Base-by-base conservation (phyloP, 2,329 filamentous ascomycete species). In the Fusarium compactum region DNA sequence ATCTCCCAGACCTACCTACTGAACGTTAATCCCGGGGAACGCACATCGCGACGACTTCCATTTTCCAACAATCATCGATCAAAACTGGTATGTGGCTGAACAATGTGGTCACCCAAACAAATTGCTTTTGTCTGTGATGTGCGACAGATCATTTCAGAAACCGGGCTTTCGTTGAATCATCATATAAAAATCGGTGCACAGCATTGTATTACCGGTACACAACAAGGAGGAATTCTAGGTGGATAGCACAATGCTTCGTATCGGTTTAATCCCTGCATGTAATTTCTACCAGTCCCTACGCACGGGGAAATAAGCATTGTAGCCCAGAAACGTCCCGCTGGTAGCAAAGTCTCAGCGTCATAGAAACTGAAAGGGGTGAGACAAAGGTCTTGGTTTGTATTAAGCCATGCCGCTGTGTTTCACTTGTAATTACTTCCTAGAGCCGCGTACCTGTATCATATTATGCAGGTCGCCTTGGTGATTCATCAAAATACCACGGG, bases 291-390 rank as follows among this genome's bases (percentile, higher is more conserved):
- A 15, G 40, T 41, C 8, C 32, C 20, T 29, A 61, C 41, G 44
- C 55, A 62, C 30, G 45, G 40, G 43, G 40, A 50, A 62, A 46
- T 58, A 55, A 50, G 63, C 22, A 55, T 67, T 24, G 22, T 53
- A 50, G 27, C 15, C 38, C 41, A 24, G 63, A 44, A 30, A 66
- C 47, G 47, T 41, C 50, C 50, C 34, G 34, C n/a, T 54, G 44
- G 38, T 41, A 34, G n/a, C 11, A 7, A 34, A 53, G 48, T 66
- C 48, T 67, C 50, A 43, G 41, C 63, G 63, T 66, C 63, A 66
- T 66, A 56, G 62, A 66, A 15, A 20, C 24, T 47, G 62, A 62
- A 43, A 56, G 22, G 40, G 20, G 9, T 38, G 45, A 65, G 27
- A 50, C 62, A 25, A 41, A 34, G 24, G 27, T 48, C 46, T 66